Percentiles rank a stretch among this genome's conserved stretches.
These are phyloP conservation scores for Porphyrellus cyaneotinctus DNA, from an alignment of 768 basidiomycete genomes.

Conservation along the genomic window DNA sequence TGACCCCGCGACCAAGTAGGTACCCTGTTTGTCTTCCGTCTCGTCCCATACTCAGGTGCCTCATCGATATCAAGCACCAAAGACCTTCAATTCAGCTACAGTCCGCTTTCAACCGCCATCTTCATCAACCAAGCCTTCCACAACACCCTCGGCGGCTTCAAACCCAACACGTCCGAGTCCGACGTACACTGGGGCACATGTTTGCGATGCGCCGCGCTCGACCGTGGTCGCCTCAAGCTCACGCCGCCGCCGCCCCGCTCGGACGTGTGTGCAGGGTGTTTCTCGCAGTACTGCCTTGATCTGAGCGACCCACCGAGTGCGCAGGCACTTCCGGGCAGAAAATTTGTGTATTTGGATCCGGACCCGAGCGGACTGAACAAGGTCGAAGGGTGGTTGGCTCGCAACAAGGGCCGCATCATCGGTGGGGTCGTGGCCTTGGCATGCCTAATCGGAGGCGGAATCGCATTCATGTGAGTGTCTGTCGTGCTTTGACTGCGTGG, in stretches of 20 bases:
- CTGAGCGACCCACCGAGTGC: slow-evolving; percentile 58
- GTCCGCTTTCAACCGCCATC: slow-evolving; percentile 45
- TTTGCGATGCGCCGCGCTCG: slow-evolving; percentile 60
- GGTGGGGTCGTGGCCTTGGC: slow-evolving; percentile 44
- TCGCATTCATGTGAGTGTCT: slow-evolving; percentile 33
- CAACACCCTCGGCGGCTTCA: slow-evolving; percentile 57
- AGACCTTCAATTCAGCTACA: slow-evolving; percentile 62
- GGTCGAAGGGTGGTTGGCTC: slow-evolving; percentile 40
- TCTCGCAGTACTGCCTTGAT: slow-evolving; percentile 56
- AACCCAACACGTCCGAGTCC: slow-evolving; percentile 51
- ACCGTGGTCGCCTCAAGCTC: slow-evolving; percentile 45
- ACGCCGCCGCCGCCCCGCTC: slow-evolving; percentile 38
- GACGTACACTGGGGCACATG: slow-evolving; percentile 55
- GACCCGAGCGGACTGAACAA: slow-evolving; percentile 47
- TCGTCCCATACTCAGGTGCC: slow-evolving; percentile 4
- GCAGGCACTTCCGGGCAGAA: slow-evolving; percentile 36
- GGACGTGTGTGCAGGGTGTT: slow-evolving; percentile 52
- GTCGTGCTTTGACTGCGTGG: background rate
- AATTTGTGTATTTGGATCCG: slow-evolving; percentile 49
- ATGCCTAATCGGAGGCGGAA: slow-evolving; percentile 36
- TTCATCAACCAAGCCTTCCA: slow-evolving; percentile 60
- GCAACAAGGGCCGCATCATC: slow-evolving; percentile 45
- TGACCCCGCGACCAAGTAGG: slow-evolving; percentile 61
- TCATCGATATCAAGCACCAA: slow-evolving; percentile 38
- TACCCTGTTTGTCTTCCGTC: background rate